These are phyloP conservation scores for Ceratobasidium sp. DNA, from an alignment of 1,284 basidiomycete species.

Conservation along the genomic window DNA sequence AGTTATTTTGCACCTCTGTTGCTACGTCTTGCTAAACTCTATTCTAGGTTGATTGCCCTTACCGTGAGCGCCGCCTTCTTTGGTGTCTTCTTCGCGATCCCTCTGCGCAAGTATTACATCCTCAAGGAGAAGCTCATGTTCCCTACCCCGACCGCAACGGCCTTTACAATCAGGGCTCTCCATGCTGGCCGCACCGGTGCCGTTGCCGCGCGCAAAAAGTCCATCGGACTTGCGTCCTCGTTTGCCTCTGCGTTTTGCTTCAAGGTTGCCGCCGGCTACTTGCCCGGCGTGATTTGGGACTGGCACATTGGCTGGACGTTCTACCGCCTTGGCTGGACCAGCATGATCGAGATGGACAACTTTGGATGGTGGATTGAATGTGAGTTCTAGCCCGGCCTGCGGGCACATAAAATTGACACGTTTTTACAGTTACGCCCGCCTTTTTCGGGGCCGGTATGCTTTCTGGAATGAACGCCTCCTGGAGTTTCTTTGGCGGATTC, in stretches of 20 bases:
- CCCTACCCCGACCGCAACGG: slow-evolving; percentile 72
- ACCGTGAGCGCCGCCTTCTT: slow-evolving; percentile 66
- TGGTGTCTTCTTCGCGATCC: slow-evolving; percentile 69
- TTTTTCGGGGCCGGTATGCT: slow-evolving; percentile 74
- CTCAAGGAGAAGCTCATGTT: slow-evolving; percentile 71
- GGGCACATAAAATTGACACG: slow-evolving; percentile 18
- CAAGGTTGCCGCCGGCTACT: slow-evolving; percentile 66
- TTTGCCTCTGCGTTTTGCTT: slow-evolving; percentile 60
- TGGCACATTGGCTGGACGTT: slow-evolving; percentile 71
- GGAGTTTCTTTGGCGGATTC: slow-evolving; percentile 66
- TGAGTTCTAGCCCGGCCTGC: slow-evolving; percentile 43
- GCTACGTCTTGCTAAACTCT: neutral
- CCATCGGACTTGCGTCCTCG: slow-evolving; percentile 58
- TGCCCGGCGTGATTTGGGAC: slow-evolving; percentile 64
- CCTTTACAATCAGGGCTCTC: slow-evolving; percentile 68
- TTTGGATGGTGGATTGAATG: slow-evolving; percentile 62
- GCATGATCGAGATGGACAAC: slow-evolving; percentile 65
- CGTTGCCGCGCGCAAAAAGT: slow-evolving; percentile 63
- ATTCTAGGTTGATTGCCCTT: slow-evolving; percentile 59
- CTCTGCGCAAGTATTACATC: slow-evolving; percentile 69
- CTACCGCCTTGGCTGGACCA: slow-evolving; percentile 65
- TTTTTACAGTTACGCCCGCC: slow-evolving; percentile 61
- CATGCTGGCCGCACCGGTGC: slow-evolving; percentile 62
- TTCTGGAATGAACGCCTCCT: slow-evolving; percentile 67
- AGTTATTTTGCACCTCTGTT: neutral